phyloP scores from a whole-genome alignment of 176 grass and related monocot genomes.

The Aegilops sharonensis region DNA sequence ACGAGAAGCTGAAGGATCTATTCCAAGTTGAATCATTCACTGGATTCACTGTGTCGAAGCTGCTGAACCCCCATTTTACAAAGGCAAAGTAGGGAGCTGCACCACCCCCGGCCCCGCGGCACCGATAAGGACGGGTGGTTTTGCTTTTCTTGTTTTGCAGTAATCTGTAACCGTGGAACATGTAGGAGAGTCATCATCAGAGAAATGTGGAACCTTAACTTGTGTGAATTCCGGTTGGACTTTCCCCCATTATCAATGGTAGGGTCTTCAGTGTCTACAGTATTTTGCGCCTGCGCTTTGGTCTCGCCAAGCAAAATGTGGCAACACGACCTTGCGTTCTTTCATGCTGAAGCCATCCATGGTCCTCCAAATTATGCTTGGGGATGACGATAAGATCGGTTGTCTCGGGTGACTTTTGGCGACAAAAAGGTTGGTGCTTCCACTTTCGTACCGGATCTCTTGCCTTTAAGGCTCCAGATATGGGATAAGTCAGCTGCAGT shows the following conservation, averaged over 20 bases:
- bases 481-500: conserved; percentile 21
- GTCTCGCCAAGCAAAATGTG: background rate
- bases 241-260: conserved; percentile 27
- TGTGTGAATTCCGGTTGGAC: conserved; percentile 9
- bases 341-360: background rate
- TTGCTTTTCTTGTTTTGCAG: conserved; percentile 37
- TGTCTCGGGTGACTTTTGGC: background rate
- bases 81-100: conserved; percentile 51
- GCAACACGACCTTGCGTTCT: background rate
- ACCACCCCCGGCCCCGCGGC: conserved; percentile 26
- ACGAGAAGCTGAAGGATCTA: conserved; percentile 92
- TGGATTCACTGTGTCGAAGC: conserved; percentile 77
- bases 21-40: conserved; percentile 89
- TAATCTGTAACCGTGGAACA: conserved; percentile 45
- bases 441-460: conserved; percentile 14
- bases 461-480: conserved; percentile 20
- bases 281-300: conserved; percentile 10
- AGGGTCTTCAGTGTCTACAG: conserved; percentile 27
- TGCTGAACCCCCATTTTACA: conserved; percentile 85
- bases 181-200: conserved; percentile 26
- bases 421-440: conserved; percentile 22
- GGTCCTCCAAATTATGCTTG: background rate
- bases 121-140: conserved; percentile 46
- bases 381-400: conserved; percentile 23
- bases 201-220: conserved; percentile 34